Conservation (phyloP, 306 rosid genomes). For the Lathyrus oleraceus region DNA sequence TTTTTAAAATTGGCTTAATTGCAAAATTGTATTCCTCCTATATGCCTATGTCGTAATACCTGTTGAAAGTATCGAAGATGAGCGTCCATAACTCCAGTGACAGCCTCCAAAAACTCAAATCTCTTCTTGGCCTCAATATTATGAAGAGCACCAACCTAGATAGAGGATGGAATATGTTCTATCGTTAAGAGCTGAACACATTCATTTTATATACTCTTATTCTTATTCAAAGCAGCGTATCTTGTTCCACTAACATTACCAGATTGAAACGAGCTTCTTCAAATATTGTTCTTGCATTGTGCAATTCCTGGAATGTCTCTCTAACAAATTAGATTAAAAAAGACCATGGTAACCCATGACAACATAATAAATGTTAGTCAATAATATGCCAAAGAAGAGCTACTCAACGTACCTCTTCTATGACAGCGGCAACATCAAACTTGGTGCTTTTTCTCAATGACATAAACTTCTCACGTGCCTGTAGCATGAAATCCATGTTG, state of each 20-base stretch:
- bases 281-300: constrained; percentile 62
- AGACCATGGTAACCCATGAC: constrained; percentile 52
- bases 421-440: constrained; percentile 52
- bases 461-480: constrained; percentile 80
- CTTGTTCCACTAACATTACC: constrained; percentile 51
- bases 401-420: constrained; percentile 64
- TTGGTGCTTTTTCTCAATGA: constrained; percentile 77
- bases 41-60: constrained; percentile 42
- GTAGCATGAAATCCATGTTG: constrained; percentile 40
- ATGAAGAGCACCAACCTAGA: constrained; percentile 66
- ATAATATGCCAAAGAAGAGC: constrained; percentile 18
- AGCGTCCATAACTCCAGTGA: constrained; percentile 82
- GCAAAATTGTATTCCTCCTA: not conserved
- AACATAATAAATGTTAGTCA: constrained; percentile 33
- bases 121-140: constrained; percentile 75
- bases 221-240: constrained; percentile 28
- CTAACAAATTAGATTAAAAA: constrained; percentile 65
- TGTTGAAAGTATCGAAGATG: constrained; percentile 80
- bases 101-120: constrained; percentile 80
- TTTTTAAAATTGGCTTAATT: constrained; percentile 12
- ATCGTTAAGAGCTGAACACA: constrained; percentile 22
- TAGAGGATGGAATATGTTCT: constrained; percentile 28
- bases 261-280: constrained; percentile 85
- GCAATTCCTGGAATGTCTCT: constrained; percentile 81
- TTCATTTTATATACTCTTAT: constrained; percentile 22